Percentiles rank a stretch among this genome's conserved stretches.
Conservation (phyloP, 192 early-diverging fungal species). For the Funneliformis mosseae region DNA sequence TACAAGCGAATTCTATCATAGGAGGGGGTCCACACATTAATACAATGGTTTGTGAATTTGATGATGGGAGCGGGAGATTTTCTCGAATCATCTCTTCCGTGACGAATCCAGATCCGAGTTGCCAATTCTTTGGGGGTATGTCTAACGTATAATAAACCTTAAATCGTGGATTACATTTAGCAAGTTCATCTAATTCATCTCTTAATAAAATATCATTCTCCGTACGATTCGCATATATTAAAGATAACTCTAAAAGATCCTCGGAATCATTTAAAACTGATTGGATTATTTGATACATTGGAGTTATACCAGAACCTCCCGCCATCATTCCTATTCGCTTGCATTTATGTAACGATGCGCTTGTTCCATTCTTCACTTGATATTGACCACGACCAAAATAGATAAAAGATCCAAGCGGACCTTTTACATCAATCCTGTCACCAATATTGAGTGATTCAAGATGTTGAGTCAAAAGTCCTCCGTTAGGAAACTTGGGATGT, state of each 20-base stretch:
- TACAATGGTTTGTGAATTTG: constrained; percentile 34
- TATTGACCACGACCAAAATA: constrained; percentile 58
- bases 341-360: constrained; percentile 25
- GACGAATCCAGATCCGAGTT: constrained; percentile 39
- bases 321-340: constrained; percentile 79
- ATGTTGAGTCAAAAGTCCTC: constrained; percentile 66
- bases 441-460: constrained; percentile 70
- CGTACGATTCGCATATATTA: constrained; percentile 76
- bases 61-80: constrained; percentile 33
- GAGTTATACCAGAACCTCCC: constrained; percentile 87
- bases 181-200: constrained; percentile 64
- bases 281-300: constrained; percentile 78
- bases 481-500: constrained; percentile 38
- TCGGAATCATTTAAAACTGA: constrained; percentile 62
- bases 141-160: constrained; percentile 67
- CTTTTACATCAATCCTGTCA: constrained; percentile 78
- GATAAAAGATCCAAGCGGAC: constrained; percentile 72
- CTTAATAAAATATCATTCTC: constrained; percentile 79
- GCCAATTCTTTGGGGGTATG: constrained; percentile 36
- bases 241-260: constrained; percentile 71
- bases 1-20: constrained; percentile 47
- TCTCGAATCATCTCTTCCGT: constrained; percentile 39
- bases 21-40: constrained; percentile 48
- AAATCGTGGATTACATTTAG: constrained; percentile 61
- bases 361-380: background rate